Base-by-base conservation (phyloP, 805 yeast species). In the Tetrapisispora taiwanensis region DNA sequence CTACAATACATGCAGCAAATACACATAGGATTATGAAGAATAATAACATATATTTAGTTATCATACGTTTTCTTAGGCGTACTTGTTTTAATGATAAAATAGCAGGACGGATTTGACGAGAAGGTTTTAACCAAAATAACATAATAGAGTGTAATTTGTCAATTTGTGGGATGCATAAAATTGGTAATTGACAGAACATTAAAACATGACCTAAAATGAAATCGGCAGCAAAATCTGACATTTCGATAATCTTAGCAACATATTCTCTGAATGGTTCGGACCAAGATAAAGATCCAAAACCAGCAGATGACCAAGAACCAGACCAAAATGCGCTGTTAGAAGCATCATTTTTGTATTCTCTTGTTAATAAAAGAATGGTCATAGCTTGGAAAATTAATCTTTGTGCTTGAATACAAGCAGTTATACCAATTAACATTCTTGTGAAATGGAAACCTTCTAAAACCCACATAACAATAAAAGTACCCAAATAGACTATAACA, bases 291-390 rank as follows among this genome's bases (percentile, higher is more conserved):
- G 81, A 78, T 45, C 97, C 97, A 67, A 88, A 70, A 57, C 94
- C 90, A 48, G 85, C 73, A 44, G 92, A 88, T 66, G 88, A 86
- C 98, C 98, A 92, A 69, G 87, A 87, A 74, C 98, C 98, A 45
- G 95, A 84, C 98, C 98, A 92, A 90, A 95, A 92, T 17, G 98
- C 97, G 56, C 92, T 83, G 71, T 92, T 92, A 28, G 97, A 74
- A 62, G 82, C 85, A 69, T 89, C 97, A 57, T 84, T 84, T 79
- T 87, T 87, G 74, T 86, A 87, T 71, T 92, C 98, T 73, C 97
- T 81, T 41, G 96, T 84, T 61, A 92, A 72, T 68, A 81, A 71
- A 50, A 78, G 65, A 43, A 82, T 72, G 4, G 95, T 85, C 71
- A 89, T 71, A 58, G 83, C 63, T 74, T 88, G 87, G 76, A 90